Percentiles rank a stretch among this genome's conserved stretches.
Conservation (phyloP, 1,284 basidiomycete genomes). For the Cryptococcus sp. region DNA sequence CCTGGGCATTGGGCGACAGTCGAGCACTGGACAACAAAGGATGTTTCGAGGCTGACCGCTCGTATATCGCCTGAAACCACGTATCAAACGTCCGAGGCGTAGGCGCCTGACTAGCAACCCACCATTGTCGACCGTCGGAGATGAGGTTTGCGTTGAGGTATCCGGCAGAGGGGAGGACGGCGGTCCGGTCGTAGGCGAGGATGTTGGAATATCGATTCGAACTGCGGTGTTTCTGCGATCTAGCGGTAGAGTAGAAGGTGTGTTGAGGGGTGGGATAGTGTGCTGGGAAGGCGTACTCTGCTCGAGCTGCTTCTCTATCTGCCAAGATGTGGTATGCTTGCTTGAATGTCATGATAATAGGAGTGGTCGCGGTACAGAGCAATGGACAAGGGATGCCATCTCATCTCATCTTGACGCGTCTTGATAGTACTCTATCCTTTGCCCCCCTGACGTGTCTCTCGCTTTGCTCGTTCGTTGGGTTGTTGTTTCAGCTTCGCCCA, state of each 20-base stretch:
- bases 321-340: conserved; percentile 4
- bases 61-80: conserved; percentile 34
- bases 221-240: conserved; percentile 15
- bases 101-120: conserved; percentile 43
- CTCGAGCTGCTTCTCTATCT: conserved; percentile 6
- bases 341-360: conserved; percentile 2
- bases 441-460: too few species aligned
- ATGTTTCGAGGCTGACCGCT: conserved; percentile 20
- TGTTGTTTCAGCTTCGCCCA: too few species aligned
- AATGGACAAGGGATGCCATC: too few species aligned
- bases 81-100: conserved; percentile 24
- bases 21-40: conserved; percentile 1
- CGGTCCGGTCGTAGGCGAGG: conserved; percentile 39
- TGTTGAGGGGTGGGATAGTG: conserved; percentile 7
- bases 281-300: not conserved
- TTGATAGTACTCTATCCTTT: too few species aligned
- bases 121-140: conserved; percentile 25
- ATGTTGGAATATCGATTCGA: conserved; percentile 40
- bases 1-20: not conserved
- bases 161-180: conserved; percentile 16
- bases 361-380: too few species aligned
- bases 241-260: conserved; percentile 25
- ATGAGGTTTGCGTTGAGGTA: conserved; percentile 44
- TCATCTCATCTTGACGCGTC: too few species aligned
- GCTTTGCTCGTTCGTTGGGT: too few species aligned